These are phyloP conservation scores for Collybiopsis luxurians DNA, from an alignment of 768 basidiomycete species.

Conservation along the genomic window DNA sequence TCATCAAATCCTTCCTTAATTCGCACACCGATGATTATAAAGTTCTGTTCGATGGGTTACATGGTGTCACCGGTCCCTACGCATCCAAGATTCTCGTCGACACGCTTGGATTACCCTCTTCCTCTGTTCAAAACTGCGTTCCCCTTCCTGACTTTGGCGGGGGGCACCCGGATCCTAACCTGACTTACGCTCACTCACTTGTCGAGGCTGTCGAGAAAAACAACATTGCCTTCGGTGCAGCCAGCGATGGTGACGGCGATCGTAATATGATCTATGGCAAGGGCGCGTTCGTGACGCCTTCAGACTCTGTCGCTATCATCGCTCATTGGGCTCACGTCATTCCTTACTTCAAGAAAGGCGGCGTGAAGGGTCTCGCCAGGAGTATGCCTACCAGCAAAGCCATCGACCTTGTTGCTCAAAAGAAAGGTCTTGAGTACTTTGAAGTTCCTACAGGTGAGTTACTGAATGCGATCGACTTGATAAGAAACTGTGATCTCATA, in stretches of 20 bases:
- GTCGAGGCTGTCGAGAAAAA: constrained; percentile 89
- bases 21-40: constrained; percentile 66
- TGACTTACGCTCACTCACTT: constrained; percentile 94
- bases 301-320: constrained; percentile 97
- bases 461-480: background rate
- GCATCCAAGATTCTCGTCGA: constrained; percentile 85
- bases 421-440: constrained; percentile 88
- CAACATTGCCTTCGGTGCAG: constrained; percentile 90
- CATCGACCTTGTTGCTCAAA: constrained; percentile 93
- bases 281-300: constrained; percentile 96
- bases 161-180: constrained; percentile 96
- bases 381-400: constrained; percentile 98
- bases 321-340: constrained; percentile 94
- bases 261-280: constrained; percentile 99
- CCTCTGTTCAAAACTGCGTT: constrained; percentile 85
- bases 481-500: background rate
- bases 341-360: constrained; percentile 88
- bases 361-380: constrained; percentile 93
- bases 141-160: constrained; percentile 96
- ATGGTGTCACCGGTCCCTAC: constrained; percentile 98
- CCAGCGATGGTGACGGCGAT: constrained; percentile 97
- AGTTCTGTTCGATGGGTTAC: constrained; percentile 93
- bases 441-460: constrained; percentile 91
- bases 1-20: constrained; percentile 86
- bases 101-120: constrained; percentile 74